These are phyloP conservation scores for Fusarium kyushuense DNA, from an alignment of 2,329 filamentous ascomycete genomes.

Conservation along the genomic window DNA sequence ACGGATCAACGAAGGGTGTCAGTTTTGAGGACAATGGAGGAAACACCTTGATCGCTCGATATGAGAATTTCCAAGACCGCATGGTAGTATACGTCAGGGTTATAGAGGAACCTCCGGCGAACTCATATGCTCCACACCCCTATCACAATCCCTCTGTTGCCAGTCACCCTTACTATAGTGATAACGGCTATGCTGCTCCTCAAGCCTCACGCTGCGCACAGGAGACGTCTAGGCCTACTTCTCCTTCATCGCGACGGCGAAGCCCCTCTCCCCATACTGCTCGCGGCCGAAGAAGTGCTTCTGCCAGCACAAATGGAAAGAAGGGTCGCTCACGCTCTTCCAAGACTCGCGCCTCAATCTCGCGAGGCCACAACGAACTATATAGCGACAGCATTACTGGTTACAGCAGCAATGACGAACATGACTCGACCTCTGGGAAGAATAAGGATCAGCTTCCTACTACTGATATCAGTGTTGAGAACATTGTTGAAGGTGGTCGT, in stretches of 20 bases:
- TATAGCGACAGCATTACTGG: conserved; percentile 75
- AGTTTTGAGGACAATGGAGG: conserved; percentile 94
- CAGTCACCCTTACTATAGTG: conserved; percentile 66
- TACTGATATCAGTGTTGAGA: conserved; percentile 97
- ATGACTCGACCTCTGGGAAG: conserved; percentile 78
- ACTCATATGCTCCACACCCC: conserved; percentile 64
- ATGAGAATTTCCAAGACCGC: conserved; percentile 93
- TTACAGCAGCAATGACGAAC: conserved; percentile 89
- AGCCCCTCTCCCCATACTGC: conserved; percentile 80
- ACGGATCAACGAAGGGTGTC: conserved; percentile 80
- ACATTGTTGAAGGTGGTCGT: conserved; percentile 96
- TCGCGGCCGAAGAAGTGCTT: conserved; percentile 81
- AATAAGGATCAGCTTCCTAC: conserved; percentile 89
- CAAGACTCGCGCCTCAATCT: conserved; percentile 71
- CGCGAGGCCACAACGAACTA: conserved; percentile 66
- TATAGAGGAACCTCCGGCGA: conserved; percentile 69
- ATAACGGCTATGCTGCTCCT: conserved; percentile 63
- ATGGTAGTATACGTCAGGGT: conserved; percentile 95
- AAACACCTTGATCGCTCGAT: conserved; percentile 92
- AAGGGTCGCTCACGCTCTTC: conserved; percentile 76
- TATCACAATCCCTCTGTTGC: conserved; percentile 66
- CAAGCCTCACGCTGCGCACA: conserved; percentile 65
- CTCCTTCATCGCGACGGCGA: conserved; percentile 78
- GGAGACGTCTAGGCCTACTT: conserved; percentile 74
- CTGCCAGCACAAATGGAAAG: conserved; percentile 71